phyloP scores from a whole-genome alignment of 225 moss, liverwort and hornwort species.

The Asterella californica region DNA sequence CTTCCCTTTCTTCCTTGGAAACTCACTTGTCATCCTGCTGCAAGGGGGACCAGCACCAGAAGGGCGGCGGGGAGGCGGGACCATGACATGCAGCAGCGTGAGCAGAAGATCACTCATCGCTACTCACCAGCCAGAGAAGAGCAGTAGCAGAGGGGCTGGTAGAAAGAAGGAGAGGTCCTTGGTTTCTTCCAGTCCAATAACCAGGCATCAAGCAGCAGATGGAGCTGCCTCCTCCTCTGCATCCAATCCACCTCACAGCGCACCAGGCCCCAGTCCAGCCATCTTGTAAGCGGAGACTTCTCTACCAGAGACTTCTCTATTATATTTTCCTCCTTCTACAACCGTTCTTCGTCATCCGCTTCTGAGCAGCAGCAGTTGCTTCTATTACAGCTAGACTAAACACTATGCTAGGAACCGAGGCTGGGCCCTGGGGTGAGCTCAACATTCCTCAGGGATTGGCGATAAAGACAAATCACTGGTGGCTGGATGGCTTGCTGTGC shows the following conservation, averaged over 20 bases:
- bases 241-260: conserved; percentile 1
- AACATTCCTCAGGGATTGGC: conserved; percentile 16
- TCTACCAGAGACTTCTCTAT: neutral
- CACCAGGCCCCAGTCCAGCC: neutral
- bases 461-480: neutral
- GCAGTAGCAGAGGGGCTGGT: neutral
- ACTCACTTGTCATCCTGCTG: neutral
- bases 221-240: neutral
- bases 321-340: neutral
- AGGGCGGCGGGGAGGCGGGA: neutral
- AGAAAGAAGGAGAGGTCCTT: neutral
- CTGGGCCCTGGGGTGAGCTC: neutral
- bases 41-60: neutral
- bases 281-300: too few species aligned
- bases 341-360: neutral
- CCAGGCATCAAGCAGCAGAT: neutral
- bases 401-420: neutral
- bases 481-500: neutral
- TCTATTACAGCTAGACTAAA: neutral
- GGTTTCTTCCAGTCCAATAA: neutral
- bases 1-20: neutral
- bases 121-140: neutral
- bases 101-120: conserved; percentile 2
- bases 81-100: neutral
- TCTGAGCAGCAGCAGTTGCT: neutral